Conservation (phyloP, 1,284 basidiomycete species). For the Fomitopsis pinicola region DNA sequence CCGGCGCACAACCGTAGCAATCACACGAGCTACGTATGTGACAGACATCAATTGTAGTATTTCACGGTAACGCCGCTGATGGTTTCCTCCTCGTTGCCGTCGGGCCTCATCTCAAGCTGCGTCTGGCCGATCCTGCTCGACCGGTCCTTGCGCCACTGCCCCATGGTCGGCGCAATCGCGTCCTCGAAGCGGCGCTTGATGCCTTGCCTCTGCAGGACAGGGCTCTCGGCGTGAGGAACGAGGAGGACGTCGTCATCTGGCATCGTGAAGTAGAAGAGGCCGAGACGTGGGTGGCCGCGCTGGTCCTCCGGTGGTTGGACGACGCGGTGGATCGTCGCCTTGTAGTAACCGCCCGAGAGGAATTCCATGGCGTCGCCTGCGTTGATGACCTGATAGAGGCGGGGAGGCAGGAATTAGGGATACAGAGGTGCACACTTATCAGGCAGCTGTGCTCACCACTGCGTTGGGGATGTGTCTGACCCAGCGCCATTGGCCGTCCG, state of each 20-base stretch:
- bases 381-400: conserved; percentile 41
- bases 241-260: conserved; percentile 29
- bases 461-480: conserved; percentile 55
- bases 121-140: conserved; percentile 30
- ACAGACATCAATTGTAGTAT: conserved; percentile 33
- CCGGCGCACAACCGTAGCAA: too few species aligned
- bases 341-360: conserved; percentile 47
- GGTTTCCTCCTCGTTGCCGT: conserved; percentile 40
- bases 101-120: conserved; percentile 28
- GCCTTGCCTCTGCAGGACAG: conserved; percentile 32
- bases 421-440: neutral
- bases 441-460: conserved; percentile 30
- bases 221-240: conserved; percentile 34
- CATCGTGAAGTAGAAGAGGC: conserved; percentile 46
- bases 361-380: conserved; percentile 59
- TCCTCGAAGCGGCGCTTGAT: conserved; percentile 27
- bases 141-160: conserved; percentile 32
- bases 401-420: neutral
- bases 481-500: conserved; percentile 54
- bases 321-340: conserved; percentile 34
- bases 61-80: conserved; percentile 40
- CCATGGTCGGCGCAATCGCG: conserved; percentile 31
- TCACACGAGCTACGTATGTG: too few species aligned
- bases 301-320: conserved; percentile 46
- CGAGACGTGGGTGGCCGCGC: conserved; percentile 40